These are phyloP conservation scores for Leccinum variicolor DNA, from an alignment of 768 basidiomycete genomes.

Conservation along the genomic window DNA sequence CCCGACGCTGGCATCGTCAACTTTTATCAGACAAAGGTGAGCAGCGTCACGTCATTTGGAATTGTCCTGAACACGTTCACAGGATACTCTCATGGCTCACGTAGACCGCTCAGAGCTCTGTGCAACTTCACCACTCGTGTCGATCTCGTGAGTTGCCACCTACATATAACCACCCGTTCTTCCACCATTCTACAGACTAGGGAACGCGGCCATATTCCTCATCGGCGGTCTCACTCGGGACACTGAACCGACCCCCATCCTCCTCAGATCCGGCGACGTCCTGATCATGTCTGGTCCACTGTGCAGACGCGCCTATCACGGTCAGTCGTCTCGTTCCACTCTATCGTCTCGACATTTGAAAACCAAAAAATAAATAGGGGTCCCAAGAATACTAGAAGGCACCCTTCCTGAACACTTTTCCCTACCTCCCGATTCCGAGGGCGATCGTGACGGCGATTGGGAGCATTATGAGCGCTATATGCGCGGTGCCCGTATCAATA, in stretches of 20 bases:
- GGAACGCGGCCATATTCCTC: conserved; percentile 86
- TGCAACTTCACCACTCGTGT: conserved; percentile 87
- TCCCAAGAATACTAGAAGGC: conserved; percentile 83
- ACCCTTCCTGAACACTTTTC: conserved; percentile 67
- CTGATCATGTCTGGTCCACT: conserved; percentile 89
- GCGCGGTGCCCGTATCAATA: conserved; percentile 71
- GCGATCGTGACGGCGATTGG: conserved; percentile 46
- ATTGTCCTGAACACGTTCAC: neutral
- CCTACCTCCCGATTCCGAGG: conserved; percentile 20
- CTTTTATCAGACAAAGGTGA: conserved; percentile 80
- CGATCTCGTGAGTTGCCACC: conserved; percentile 70
- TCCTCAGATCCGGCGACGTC: conserved; percentile 88
- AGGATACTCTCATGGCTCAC: conserved; percentile 93
- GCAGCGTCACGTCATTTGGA: neutral
- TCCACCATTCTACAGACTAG: conserved; percentile 52
- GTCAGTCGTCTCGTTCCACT: conserved; percentile 38
- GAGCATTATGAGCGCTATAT: conserved; percentile 61
- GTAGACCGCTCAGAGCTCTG: conserved; percentile 97
- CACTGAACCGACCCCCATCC: conserved; percentile 69
- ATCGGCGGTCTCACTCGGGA: conserved; percentile 84
- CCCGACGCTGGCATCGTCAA: conserved; percentile 98
- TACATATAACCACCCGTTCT: neutral
- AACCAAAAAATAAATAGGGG: conserved; percentile 47
- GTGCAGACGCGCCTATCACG: conserved; percentile 89
- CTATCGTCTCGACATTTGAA: neutral